These are phyloP conservation scores for Periconia sp. DNA, from an alignment of 2,329 filamentous ascomycete genomes.

Conservation along the genomic window DNA sequence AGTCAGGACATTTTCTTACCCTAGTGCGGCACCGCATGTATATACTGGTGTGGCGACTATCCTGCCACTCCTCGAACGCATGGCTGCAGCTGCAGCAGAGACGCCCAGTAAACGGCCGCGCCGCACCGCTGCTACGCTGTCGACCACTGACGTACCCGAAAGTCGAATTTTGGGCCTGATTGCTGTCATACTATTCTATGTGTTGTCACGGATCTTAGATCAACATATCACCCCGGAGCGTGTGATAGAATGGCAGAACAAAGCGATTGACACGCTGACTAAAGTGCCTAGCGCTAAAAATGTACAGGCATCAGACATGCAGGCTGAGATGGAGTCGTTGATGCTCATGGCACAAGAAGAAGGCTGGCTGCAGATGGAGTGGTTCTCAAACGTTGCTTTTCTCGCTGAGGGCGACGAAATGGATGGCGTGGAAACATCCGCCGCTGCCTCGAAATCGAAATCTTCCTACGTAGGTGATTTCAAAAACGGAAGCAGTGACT, in stretches of 20 bases:
- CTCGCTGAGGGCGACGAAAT: conserved; percentile 23
- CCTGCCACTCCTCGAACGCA: conserved; percentile 41
- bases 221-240: conserved; percentile 31
- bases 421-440: conserved; percentile 26
- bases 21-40: conserved; percentile 69
- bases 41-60: conserved; percentile 69
- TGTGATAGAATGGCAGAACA: conserved; percentile 35
- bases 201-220: conserved; percentile 50
- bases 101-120: conserved; percentile 53
- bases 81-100: conserved; percentile 32
- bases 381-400: conserved; percentile 58
- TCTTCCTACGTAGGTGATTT: conserved; percentile 41
- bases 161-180: conserved; percentile 50
- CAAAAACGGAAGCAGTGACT: conserved; percentile 47
- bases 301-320: conserved; percentile 48
- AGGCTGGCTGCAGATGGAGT: conserved; percentile 55
- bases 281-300: conserved; percentile 55
- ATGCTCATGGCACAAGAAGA: conserved; percentile 36
- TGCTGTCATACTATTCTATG: conserved; percentile 63
- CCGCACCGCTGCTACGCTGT: conserved; percentile 30
- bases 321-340: conserved; percentile 35
- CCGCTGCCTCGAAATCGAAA: conserved; percentile 26
- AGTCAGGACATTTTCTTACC: conserved; percentile 62
- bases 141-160: conserved; percentile 17
- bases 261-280: conserved; percentile 54